A percentile compares a stretch with the other conserved stretches of the same genome.
These are phyloP conservation scores for Salix arbutifolia DNA, from an alignment of 345 rosid species.

Conservation along the genomic window DNA sequence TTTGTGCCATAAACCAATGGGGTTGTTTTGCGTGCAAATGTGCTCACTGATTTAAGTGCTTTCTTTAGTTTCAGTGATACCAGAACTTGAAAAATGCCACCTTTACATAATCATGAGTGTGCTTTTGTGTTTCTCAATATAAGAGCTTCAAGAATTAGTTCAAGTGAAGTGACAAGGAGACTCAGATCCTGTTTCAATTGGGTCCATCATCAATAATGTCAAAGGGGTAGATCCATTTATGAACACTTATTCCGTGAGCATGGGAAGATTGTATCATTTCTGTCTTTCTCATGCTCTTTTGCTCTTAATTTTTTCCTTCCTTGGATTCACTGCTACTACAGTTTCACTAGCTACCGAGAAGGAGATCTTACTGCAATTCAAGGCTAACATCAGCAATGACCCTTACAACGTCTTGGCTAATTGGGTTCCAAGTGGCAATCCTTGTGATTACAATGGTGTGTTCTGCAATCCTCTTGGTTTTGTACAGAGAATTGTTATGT, in stretches of 20 bases:
- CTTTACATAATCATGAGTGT: conserved; percentile 27
- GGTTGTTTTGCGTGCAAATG: conserved; percentile 16
- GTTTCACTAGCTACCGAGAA: conserved; percentile 45
- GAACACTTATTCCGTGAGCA: conserved; percentile 38
- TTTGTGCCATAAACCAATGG: background rate
- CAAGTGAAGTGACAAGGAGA: background rate
- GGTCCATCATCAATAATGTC: conserved; percentile 56
- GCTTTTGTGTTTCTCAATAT: conserved; percentile 13
- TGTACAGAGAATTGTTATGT: conserved; percentile 77
- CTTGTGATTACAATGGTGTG: conserved; percentile 72
- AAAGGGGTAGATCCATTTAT: conserved; percentile 51
- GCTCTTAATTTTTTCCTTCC: conserved; percentile 37
- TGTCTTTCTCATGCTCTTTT: conserved; percentile 44
- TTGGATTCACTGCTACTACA: conserved; percentile 22
- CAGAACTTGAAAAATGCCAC: conserved; percentile 32
- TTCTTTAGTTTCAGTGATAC: conserved; percentile 20
- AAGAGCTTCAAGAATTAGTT: conserved; percentile 4
- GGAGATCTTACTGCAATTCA: conserved; percentile 84
- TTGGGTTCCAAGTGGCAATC: conserved; percentile 58
- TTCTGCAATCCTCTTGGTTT: conserved; percentile 64
- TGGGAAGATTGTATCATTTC: conserved; percentile 45
- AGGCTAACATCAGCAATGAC: conserved; percentile 60
- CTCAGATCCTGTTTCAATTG: conserved; percentile 18
- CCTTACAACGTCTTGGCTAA: conserved; percentile 58
- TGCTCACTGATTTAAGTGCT: background rate